Evolutionary conservation across 2,329 filamentous ascomycete species (phyloP), one percentile per base, ranked within the genome.

Genomic region (Cadophora sp.): DNA sequence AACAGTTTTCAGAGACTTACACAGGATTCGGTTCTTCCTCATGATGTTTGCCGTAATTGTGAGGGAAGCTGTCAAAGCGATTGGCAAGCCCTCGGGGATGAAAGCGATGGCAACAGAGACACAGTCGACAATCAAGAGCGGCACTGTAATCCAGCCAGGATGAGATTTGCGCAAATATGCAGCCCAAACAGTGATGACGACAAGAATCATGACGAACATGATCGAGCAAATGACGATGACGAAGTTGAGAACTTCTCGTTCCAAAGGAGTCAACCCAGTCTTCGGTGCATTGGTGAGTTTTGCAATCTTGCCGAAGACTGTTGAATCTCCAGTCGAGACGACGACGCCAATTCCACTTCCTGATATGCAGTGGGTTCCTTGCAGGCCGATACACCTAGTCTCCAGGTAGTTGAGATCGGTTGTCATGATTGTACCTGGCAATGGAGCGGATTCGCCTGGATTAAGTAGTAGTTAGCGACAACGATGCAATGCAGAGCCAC

Each of bases 41-140:
- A 94, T 93, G 72, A 91, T 84, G 70, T 90, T 91, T 22, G 91
- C 91, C 1, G 87, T 90, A 67, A 94, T 94, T 0, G 91, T 93
- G 70, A 94, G 81, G 20, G 88, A 90, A 0, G 88, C 87, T 0
- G 89, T 90, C 43, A 92, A 79, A 0, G 90, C 89, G 60, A 93
- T 89, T 0, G 90, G 90, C 0, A 92, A 80, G 6, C 90, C 90
- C 78, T 93, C 91, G 0, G 91, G 91, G 16, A 94, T 91, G 75
- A 93, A 93, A 1, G 91, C 91, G 8, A 93, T 88, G 0, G 89
- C 91, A 1, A 92, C 86, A 48, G 85, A 87, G 55, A 94, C 91
- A 70, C 90, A 91, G 73, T 86, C 85, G 41, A 94, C 89, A 67
- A 94, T 93, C 27, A 94, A 81, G 1, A 85, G 85, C 0, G 91